Conservation (phyloP, 2,329 filamentous ascomycete genomes). For the Talaromyces marneffei region DNA sequence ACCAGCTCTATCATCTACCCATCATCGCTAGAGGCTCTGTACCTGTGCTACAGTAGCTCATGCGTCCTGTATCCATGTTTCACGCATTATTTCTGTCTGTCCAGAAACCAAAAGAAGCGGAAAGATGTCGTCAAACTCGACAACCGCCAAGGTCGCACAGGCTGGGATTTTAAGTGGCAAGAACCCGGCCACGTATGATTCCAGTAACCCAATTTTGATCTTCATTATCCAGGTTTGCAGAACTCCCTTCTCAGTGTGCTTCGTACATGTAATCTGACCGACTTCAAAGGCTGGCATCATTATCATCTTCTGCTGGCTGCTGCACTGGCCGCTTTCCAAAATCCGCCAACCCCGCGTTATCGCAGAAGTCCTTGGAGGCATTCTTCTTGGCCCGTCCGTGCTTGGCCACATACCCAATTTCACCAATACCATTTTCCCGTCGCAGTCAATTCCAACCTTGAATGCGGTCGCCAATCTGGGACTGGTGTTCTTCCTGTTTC, state of each 20-base stretch:
- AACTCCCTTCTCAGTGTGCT: not conserved
- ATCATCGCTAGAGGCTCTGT: not conserved
- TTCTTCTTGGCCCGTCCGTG: slow-evolving; percentile 78
- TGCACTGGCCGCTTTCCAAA: slow-evolving; percentile 71
- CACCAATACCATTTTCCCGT: slow-evolving; percentile 68
- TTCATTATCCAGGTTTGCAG: slow-evolving; percentile 64
- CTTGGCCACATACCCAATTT: slow-evolving; percentile 83
- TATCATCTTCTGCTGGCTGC: slow-evolving; percentile 65
- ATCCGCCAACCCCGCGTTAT: slow-evolving; percentile 77
- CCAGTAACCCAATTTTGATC: slow-evolving; percentile 65
- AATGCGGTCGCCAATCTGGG: slow-evolving; percentile 76
- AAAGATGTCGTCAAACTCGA: slow-evolving; percentile 22
- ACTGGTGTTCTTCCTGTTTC: slow-evolving; percentile 76
- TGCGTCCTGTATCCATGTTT: no score
- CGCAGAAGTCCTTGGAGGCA: slow-evolving; percentile 77
- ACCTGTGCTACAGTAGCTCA: not conserved
- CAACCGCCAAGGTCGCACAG: slow-evolving; percentile 46
- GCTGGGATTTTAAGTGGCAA: slow-evolving; percentile 66
- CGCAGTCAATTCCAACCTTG: slow-evolving; percentile 66
- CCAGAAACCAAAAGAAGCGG: not conserved
- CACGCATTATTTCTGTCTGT: no score
- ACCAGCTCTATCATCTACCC: not conserved
- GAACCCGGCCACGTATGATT: slow-evolving; percentile 62
- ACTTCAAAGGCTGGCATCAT: slow-evolving; percentile 59
- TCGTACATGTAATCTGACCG: not conserved